Conservation (phyloP, 1,284 basidiomycete species). For the Laetiporus sulphureus region DNA sequence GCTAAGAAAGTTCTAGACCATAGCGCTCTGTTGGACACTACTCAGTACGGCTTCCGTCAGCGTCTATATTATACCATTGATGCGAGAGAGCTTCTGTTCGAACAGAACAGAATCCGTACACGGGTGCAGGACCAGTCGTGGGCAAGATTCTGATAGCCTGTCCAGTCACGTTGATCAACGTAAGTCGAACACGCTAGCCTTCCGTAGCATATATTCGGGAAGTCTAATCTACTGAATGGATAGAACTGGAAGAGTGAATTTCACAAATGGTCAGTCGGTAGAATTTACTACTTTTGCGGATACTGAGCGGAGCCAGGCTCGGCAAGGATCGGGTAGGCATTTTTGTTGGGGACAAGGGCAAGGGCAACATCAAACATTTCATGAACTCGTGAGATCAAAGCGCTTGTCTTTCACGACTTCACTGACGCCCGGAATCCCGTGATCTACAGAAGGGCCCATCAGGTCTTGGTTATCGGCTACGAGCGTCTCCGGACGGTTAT, state of each 20-base stretch:
- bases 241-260: constrained; percentile 98
- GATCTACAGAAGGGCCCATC: constrained; percentile 54
- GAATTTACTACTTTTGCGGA: background rate
- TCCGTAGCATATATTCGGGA: constrained; percentile 76
- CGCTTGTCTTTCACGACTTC: no score
- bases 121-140: constrained; percentile 48
- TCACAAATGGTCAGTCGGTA: constrained; percentile 68
- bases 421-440: no score
- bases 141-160: constrained; percentile 90
- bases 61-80: no score
- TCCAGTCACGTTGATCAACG: constrained; percentile 86
- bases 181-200: constrained; percentile 26
- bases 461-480: constrained; percentile 94
- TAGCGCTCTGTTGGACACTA: constrained; percentile 83
- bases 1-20: no score
- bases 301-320: constrained; percentile 38
- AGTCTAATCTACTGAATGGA: constrained; percentile 90
- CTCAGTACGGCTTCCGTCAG: constrained; percentile 50
- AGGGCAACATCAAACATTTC: constrained; percentile 66
- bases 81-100: no score
- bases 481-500: constrained; percentile 83
- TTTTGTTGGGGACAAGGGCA: constrained; percentile 76
- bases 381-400: constrained; percentile 68
- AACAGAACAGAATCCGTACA: constrained; percentile 81
- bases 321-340: constrained; percentile 79